Conservation (phyloP, 306 rosid species). For the Rosa lucieae region DNA sequence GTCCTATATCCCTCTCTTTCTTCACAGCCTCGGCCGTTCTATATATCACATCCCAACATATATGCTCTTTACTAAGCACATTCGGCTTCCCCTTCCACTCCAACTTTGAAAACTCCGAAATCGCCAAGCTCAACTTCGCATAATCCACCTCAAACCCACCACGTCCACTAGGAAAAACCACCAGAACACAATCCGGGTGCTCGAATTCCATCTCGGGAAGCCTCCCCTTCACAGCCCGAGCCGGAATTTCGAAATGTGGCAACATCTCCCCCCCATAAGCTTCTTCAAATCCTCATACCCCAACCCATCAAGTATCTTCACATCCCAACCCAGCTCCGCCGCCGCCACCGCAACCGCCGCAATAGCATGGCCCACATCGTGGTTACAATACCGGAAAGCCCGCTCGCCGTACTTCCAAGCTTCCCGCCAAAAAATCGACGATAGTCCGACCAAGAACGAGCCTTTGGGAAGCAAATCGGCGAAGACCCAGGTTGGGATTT, state of each 20-base stretch:
- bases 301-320: slow-evolving; percentile 73
- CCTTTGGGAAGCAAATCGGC: slow-evolving; percentile 45
- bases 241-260: slow-evolving; percentile 50
- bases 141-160: slow-evolving; percentile 53
- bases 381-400: slow-evolving; percentile 87
- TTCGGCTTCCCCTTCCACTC: slow-evolving; percentile 83
- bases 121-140: slow-evolving; percentile 51
- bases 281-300: slow-evolving; percentile 71
- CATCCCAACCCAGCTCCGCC: slow-evolving; percentile 87
- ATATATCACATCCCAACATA: slow-evolving; percentile 88
- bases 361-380: slow-evolving; percentile 88
- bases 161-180: slow-evolving; percentile 60
- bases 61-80: slow-evolving; percentile 81
- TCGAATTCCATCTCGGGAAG: slow-evolving; percentile 82
- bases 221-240: slow-evolving; percentile 65
- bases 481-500: slow-evolving; percentile 58
- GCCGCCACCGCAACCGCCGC: slow-evolving; percentile 89
- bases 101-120: slow-evolving; percentile 48
- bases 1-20: slow-evolving; percentile 48
- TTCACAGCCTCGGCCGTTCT: slow-evolving; percentile 72
- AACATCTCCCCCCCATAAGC: slow-evolving; percentile 68
- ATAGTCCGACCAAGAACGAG: slow-evolving; percentile 65
- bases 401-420: slow-evolving; percentile 98
- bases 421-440: slow-evolving; percentile 96
- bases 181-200: slow-evolving; percentile 86